Base-by-base conservation (phyloP, 352 stramenopile species). In the Phytophthora syringae region DNA sequence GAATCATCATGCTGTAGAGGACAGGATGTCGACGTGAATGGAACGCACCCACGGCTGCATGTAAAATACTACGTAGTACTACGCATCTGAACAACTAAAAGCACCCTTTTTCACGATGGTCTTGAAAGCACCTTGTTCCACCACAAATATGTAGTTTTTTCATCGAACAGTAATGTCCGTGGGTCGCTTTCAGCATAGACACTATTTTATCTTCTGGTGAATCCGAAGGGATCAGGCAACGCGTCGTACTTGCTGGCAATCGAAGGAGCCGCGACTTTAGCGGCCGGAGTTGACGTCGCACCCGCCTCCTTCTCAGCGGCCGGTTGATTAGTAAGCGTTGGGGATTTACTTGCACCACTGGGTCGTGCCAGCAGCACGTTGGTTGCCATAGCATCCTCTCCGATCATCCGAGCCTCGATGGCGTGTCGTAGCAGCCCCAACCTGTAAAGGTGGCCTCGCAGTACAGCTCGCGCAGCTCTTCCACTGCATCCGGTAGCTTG, bases 401-500 rank as follows among this genome's bases (percentile, higher is more conserved):
- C 82, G 39, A 91, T 77, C 76, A 91, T 88, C 54, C 84, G 84
- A 60, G 80, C 77, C 59, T 93, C 84, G 42, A 93, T 93, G n/a
- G 82, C 83, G 48, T 89, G 83, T 21, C 83, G 76, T 44, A 93
- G 72, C 7, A 93, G 60, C 16, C 83, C 82, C 34, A 92, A 72
- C 36, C 85, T 83, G 40, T 93, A 93, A 57, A 90, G 18, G 76
- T 88, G 3, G 85, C 85, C 53, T 93, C 82, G 57, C 80, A 91
- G 57, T 93, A 93, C 28, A 93, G 52, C 40, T 92, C 83, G n/a
- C 83, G 81, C 44, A 93, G 54, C 34, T 84, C 70, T 10, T 90
- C 81, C 21, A 90, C 57, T 5, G 65, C 49, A 15, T 88, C 74
- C 0, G 85, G 82, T 11, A 93, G 64, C 7, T 71, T 80, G 40